phyloP scores from a whole-genome alignment of 495 filamentous ascomycete genomes.

The Podospora comata region DNA sequence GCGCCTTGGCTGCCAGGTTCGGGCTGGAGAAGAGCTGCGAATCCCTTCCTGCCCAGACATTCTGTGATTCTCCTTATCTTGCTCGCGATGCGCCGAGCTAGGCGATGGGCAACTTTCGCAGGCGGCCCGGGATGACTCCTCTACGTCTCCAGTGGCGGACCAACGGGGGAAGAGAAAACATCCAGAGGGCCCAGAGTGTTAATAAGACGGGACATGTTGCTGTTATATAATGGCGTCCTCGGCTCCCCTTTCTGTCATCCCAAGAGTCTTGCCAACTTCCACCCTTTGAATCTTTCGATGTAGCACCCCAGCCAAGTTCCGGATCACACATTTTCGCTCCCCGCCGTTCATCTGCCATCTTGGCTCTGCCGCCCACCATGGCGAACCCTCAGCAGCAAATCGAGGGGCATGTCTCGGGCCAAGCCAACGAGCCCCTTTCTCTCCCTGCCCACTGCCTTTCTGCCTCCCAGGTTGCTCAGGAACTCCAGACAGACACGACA shows the following conservation, averaged over 20 bases:
- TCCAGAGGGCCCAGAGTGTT: neutral
- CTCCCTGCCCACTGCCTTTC: constrained; percentile 15
- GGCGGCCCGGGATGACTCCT: neutral
- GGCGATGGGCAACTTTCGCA: neutral
- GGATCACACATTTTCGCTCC: neutral
- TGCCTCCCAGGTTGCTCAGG: neutral
- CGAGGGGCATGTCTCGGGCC: constrained; percentile 13
- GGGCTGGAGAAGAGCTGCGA: neutral
- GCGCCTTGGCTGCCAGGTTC: neutral
- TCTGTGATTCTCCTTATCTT: neutral
- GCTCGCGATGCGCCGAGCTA: neutral
- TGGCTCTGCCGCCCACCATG: constrained; percentile 5
- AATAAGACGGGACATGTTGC: neutral
- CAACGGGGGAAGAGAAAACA: neutral
- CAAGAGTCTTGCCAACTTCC: neutral
- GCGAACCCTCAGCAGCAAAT: neutral
- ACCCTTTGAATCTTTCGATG: neutral
- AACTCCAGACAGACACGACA: constrained; percentile 1
- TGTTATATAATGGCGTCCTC: neutral
- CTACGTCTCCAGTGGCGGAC: neutral
- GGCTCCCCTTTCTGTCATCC: neutral
- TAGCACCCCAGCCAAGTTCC: neutral
- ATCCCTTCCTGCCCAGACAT: neutral
- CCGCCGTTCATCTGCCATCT: constrained; percentile 1
- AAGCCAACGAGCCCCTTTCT: constrained; percentile 5